Conservation (phyloP, 169 alveolate species). For the Cryptosporidium felis region DNA sequence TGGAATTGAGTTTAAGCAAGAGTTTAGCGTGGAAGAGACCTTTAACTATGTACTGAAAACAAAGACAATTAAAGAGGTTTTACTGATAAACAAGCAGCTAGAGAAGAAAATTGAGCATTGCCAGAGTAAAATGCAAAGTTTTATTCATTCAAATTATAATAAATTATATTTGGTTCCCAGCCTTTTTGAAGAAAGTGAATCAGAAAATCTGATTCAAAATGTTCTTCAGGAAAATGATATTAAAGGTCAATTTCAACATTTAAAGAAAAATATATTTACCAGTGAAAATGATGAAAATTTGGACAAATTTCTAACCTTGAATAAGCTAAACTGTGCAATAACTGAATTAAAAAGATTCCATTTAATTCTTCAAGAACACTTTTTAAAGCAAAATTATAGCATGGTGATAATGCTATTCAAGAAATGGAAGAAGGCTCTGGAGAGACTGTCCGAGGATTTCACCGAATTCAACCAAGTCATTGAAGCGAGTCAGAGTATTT, state of each 20-base stretch:
- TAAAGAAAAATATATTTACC: not conserved
- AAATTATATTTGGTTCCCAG: conserved; percentile 2
- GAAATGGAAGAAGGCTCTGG: conserved; percentile 38
- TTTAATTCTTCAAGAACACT: conserved; percentile 2
- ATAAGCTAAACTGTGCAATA: not conserved
- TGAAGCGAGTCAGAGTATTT: not conserved
- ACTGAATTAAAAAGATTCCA: not conserved
- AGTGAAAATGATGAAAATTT: conserved; percentile 11
- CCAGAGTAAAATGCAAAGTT: conserved; percentile 34
- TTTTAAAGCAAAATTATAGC: conserved; percentile 3
- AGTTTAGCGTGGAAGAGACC: not conserved
- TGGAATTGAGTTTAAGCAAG: not conserved
- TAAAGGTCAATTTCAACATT: not conserved
- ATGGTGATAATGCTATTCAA: not conserved
- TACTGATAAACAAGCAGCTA: not conserved
- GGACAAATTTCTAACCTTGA: not conserved
- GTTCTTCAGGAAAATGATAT: not conserved
- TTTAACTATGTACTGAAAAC: conserved; percentile 24
- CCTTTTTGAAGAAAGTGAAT: not conserved
- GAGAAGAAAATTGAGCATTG: not conserved
- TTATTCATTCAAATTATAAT: conserved; percentile 30
- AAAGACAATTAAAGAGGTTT: conserved; percentile 27
- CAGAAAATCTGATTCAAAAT: not conserved
- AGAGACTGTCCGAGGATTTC: conserved; percentile 12
- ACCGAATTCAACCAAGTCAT: not conserved